These are phyloP conservation scores for Aspergillus unguis DNA, from an alignment of 2,329 filamentous ascomycete species.

Conservation along the genomic window DNA sequence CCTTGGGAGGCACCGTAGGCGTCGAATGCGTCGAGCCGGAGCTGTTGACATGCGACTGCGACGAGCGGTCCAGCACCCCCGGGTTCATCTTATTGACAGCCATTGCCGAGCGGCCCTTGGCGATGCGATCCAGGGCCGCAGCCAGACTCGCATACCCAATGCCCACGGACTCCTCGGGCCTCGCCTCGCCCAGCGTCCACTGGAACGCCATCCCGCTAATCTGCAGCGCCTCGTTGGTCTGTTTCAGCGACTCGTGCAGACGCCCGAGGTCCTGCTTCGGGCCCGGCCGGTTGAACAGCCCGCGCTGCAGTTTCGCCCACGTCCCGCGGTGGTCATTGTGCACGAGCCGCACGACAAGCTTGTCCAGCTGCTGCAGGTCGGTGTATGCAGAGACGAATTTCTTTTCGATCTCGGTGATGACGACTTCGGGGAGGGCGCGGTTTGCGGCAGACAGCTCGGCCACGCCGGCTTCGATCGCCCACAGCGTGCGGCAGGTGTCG, in stretches of 20 bases:
- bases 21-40: not conserved
- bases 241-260: conserved; percentile 51
- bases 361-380: conserved; percentile 62
- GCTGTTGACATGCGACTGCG: conserved; percentile 2
- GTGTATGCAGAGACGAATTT: conserved; percentile 60
- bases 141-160: conserved; percentile 67
- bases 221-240: conserved; percentile 59
- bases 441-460: conserved; percentile 50
- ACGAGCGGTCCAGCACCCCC: conserved; percentile 11
- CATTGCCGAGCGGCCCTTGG: conserved; percentile 30
- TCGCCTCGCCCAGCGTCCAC: conserved; percentile 60
- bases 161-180: conserved; percentile 58
- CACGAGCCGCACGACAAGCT: conserved; percentile 60
- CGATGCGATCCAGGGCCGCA: conserved; percentile 57
- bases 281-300: conserved; percentile 47
- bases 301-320: conserved; percentile 58
- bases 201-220: conserved; percentile 66
- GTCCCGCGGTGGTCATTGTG: conserved; percentile 61
- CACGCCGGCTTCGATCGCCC: conserved; percentile 66
- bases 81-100: conserved; percentile 28
- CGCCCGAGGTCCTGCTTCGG: conserved; percentile 17
- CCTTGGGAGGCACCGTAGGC: conserved; percentile 25
- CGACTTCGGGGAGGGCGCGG: conserved; percentile 57
- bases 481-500: conserved; percentile 63
- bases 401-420: conserved; percentile 61